Evolutionary conservation across 2,329 filamentous ascomycete genomes (phyloP), one percentile per base, ranked within the genome.

Genomic region (Phyllosticta ampelicida): DNA sequence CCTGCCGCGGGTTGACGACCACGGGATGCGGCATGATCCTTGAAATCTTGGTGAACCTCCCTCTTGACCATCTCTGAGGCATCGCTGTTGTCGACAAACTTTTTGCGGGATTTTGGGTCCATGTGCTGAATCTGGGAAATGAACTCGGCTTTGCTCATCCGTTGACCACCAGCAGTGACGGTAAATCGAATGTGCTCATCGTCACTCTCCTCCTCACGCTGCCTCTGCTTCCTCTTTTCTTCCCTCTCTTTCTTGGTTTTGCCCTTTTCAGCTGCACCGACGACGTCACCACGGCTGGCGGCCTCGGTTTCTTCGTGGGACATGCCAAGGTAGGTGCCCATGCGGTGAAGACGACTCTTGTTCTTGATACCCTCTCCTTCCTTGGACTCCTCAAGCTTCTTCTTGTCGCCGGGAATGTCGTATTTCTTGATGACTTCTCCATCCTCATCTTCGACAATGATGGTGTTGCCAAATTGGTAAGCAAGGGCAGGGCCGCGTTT

Each of bases 361-460:
- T 67, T 75, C 62, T 59, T 72, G 48, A 61, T 74, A 57, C 65
- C 65, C 62, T 70, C 66, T 13, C 68, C 66, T 26, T 60, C 64
- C 51, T 61, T 64, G 26, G 67, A 65, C 26, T 66, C 62, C 11
- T 64, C 57, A 11, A 61, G 64, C 20, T 67, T 69, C 62, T 78
- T 82, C 23, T 67, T 63, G 4, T 81, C 72, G 0, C 78, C 74
- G 0, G 86, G 85, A 26, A 92, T 80, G 62, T 91, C 85, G 67
- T 90, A 91, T 59, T 88, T 86, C 75, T 91, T 91, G 68, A 95
- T 81, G 29, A 95, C 89, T 69, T 95, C 89, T 50, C 89, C 89
- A 64, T 91, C 86, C 70, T 88, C 86, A 62, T 95, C 88, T 73
- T 95, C 89, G 16, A 95, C 87, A 68, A 95, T 92, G 63, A 95